Conservation (phyloP, 2,329 filamentous ascomycete genomes). For the Epichloe gansuensis region DNA sequence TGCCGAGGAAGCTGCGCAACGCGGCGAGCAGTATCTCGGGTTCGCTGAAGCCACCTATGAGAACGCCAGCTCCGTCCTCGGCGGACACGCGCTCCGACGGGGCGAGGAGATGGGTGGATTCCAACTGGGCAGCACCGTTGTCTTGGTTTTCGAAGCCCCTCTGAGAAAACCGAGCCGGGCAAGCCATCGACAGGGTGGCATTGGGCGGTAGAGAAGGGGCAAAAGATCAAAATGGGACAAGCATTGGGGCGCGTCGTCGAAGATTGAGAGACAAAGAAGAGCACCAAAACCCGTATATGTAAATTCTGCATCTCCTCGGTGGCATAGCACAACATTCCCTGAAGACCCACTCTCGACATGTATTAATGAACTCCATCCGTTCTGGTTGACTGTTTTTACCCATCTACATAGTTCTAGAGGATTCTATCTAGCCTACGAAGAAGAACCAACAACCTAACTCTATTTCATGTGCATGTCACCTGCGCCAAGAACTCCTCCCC, state of each 20-base stretch:
- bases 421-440: background rate
- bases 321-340: background rate
- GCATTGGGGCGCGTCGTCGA: conserved; percentile 65
- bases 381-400: background rate
- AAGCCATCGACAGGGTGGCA: conserved; percentile 58
- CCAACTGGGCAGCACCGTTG: conserved; percentile 86
- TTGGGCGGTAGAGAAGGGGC: conserved; percentile 80
- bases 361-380: background rate
- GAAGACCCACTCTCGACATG: background rate
- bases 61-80: conserved; percentile 62
- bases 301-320: background rate
- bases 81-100: conserved; percentile 69
- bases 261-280: conserved; percentile 15
- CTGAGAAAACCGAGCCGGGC: conserved; percentile 40
- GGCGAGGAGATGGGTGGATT: conserved; percentile 99
- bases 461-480: too few species aligned
- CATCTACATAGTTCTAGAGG: background rate
- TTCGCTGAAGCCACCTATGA: conserved; percentile 88
- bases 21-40: conserved; percentile 76
- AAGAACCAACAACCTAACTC: too few species aligned
- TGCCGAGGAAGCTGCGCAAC: conserved; percentile 62
- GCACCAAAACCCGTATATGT: background rate
- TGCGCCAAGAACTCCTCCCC: background rate
- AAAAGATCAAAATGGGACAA: conserved; percentile 81
- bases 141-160: conserved; percentile 93